Conservation (phyloP, 306 rosid species). For the Acacia melanoxylon region DNA sequence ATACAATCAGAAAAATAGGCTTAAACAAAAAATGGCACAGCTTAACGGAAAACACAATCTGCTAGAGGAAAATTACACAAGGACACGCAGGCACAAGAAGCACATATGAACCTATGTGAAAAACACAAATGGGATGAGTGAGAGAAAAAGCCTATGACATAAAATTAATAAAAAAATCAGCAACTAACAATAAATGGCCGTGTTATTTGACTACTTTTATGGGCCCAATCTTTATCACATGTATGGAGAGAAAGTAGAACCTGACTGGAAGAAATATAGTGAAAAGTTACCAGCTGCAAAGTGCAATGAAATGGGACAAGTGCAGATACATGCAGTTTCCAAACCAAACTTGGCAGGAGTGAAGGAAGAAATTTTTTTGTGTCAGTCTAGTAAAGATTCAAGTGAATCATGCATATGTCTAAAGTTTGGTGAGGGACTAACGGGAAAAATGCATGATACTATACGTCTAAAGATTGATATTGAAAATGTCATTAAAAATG, state of each 20-base stretch:
- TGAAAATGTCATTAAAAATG: not conserved
- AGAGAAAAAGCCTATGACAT: not conserved
- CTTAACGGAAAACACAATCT: not conserved
- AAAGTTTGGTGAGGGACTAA: not conserved
- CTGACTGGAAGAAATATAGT: not conserved
- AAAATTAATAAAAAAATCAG: not conserved
- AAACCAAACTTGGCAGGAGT: not conserved
- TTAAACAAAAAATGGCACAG: not conserved
- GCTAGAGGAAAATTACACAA: constrained; percentile 4
- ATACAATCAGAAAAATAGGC: not conserved
- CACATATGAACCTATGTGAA: not conserved
- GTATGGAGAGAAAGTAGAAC: not conserved
- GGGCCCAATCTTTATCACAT: not conserved
- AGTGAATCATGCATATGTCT: not conserved
- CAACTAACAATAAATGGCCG: not conserved
- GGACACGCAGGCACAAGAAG: not conserved
- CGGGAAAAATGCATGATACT: not conserved
- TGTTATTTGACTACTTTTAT: not conserved
- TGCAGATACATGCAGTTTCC: not conserved
- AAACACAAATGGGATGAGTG: not conserved
- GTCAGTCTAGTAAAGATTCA: not conserved
- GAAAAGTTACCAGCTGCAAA: too few relatives aligned
- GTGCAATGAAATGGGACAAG: not conserved
- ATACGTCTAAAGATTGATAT: not conserved
- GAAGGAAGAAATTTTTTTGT: not conserved